A percentile compares a stretch with the other conserved stretches of the same genome.
Conservation (phyloP, 2,329 filamentous ascomycete species). For the Thermoascus crustaceus region DNA sequence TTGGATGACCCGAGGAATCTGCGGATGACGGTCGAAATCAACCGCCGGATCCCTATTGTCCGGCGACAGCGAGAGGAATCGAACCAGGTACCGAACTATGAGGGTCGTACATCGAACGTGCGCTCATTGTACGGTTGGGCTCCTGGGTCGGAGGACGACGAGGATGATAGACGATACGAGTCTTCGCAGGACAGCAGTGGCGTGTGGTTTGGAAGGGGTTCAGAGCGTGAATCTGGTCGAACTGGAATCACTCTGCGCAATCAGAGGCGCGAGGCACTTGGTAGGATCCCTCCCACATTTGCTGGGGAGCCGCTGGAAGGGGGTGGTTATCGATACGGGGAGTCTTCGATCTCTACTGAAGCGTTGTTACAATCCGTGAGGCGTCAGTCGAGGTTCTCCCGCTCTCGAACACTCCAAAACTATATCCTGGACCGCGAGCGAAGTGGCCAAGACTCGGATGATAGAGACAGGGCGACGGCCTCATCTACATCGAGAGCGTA, state of each 20-base stretch:
- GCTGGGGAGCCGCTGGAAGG: slow-evolving; percentile 18
- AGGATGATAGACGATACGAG: slow-evolving; percentile 22
- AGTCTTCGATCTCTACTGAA: slow-evolving; percentile 24
- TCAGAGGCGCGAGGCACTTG: slow-evolving; percentile 16
- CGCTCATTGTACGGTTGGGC: slow-evolving; percentile 56
- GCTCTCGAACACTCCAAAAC: slow-evolving; percentile 31
- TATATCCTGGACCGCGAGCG: slow-evolving; percentile 31
- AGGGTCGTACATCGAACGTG: slow-evolving; percentile 45
- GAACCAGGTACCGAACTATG: slow-evolving; percentile 44
- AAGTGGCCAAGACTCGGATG: slow-evolving; percentile 12
- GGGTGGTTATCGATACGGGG: slow-evolving; percentile 13
- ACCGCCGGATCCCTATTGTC: slow-evolving; percentile 33
- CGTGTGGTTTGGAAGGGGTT: slow-evolving; percentile 20
- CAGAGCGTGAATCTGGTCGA: slow-evolving; percentile 14
- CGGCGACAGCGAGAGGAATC: slow-evolving; percentile 34
- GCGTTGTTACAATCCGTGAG: slow-evolving; percentile 34
- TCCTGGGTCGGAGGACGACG: slow-evolving; percentile 37
- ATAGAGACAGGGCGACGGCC: slow-evolving; percentile 8
- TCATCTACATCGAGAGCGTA: slow-evolving; percentile 4
- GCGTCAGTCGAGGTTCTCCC: slow-evolving; percentile 31
- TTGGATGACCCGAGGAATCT: slow-evolving; percentile 22
- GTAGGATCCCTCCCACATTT: slow-evolving; percentile 12
- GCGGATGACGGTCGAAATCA: slow-evolving; percentile 30
- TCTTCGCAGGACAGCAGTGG: slow-evolving; percentile 20
- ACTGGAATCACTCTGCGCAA: slow-evolving; percentile 16